These are phyloP conservation scores for Crithidia bombi DNA, from an alignment of 208 protist genomes.

Conservation along the genomic window DNA sequence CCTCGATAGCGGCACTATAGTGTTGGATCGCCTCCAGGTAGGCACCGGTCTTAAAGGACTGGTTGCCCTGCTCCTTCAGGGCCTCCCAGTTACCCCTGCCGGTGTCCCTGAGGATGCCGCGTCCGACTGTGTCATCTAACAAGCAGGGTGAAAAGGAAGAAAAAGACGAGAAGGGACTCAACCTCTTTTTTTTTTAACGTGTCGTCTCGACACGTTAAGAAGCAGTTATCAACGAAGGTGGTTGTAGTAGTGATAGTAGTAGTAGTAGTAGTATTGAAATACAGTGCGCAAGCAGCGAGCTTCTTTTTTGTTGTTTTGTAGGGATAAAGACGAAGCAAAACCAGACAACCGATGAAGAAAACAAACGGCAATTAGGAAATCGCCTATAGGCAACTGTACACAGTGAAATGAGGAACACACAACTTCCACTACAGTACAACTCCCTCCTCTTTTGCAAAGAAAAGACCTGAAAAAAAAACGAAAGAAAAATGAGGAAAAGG, in stretches of 20 bases:
- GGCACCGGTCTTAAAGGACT: slow-evolving; percentile 79
- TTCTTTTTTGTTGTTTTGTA: too few relatives aligned
- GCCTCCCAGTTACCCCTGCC: slow-evolving; percentile 44
- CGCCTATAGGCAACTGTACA: too few relatives aligned
- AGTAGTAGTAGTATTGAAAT: too few relatives aligned
- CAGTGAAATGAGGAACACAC: too few relatives aligned
- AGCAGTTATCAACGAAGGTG: background rate
- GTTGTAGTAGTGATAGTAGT: background rate
- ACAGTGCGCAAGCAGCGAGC: too few relatives aligned
- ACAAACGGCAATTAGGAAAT: background rate
- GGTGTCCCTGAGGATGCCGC: slow-evolving; percentile 12
- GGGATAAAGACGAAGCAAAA: background rate
- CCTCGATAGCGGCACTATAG: slow-evolving; percentile 88
- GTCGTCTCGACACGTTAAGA: background rate
- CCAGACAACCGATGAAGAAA: background rate
- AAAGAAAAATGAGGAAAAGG: slow-evolving; percentile 18
- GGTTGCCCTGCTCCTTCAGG: slow-evolving; percentile 91
- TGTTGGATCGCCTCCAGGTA: slow-evolving; percentile 80
- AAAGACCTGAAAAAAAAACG: slow-evolving; percentile 1
- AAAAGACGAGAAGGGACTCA: background rate
- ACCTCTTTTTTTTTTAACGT: too few relatives aligned
- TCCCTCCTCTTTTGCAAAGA: too few relatives aligned
- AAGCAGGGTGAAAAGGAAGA: slow-evolving; percentile 10
- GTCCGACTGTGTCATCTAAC: slow-evolving; percentile 27
- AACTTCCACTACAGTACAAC: too few relatives aligned